Evolutionary conservation across 2,329 filamentous ascomycete species (phyloP).

Genomic region (Sporothrix brunneoviolacea): DNA sequence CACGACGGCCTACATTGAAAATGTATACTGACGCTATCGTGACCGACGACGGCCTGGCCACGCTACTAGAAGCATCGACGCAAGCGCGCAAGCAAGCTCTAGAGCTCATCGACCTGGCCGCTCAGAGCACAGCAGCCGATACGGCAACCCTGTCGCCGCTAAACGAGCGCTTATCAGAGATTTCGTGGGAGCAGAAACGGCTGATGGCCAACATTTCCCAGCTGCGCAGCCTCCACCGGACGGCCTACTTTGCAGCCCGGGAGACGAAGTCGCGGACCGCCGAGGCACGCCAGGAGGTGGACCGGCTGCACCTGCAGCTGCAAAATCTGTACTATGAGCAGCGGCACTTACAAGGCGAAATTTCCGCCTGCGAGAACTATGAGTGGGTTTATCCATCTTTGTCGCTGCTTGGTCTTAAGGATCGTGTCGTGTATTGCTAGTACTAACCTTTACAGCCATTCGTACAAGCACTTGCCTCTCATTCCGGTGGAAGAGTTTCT

Average conservation of each 20-base stretch:
- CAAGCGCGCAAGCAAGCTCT: constrained; percentile 67
- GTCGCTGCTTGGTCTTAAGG: no score
- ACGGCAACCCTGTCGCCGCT: constrained; percentile 35
- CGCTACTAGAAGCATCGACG: constrained; percentile 65
- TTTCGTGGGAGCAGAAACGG: constrained; percentile 71
- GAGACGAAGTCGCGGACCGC: constrained; percentile 82
- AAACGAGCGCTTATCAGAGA: constrained; percentile 39
- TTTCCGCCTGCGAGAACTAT: constrained; percentile 81
- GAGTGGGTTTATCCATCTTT: constrained; percentile 76
- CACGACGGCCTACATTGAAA: background rate
- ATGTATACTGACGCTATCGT: constrained; percentile 56
- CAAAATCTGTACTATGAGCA: constrained; percentile 98
- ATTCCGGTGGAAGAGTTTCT: constrained; percentile 81
- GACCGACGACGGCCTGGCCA: constrained; percentile 57
- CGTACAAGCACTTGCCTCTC: constrained; percentile 78
- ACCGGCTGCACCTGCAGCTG: constrained; percentile 81
- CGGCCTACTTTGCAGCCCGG: constrained; percentile 72
- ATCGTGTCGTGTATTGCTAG: no score
- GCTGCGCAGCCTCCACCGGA: constrained; percentile 74
- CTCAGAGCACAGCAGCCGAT: constrained; percentile 21
- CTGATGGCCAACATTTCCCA: constrained; percentile 73
- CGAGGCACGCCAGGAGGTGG: constrained; percentile 83
- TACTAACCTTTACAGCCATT: constrained; percentile 53
- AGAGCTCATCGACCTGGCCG: constrained; percentile 50
- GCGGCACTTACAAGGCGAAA: constrained; percentile 82